Percentiles rank a stretch among this genome's conserved stretches.
phyloP scores from a whole-genome alignment of 306 rosid genomes.

The Dryas drummondii region DNA sequence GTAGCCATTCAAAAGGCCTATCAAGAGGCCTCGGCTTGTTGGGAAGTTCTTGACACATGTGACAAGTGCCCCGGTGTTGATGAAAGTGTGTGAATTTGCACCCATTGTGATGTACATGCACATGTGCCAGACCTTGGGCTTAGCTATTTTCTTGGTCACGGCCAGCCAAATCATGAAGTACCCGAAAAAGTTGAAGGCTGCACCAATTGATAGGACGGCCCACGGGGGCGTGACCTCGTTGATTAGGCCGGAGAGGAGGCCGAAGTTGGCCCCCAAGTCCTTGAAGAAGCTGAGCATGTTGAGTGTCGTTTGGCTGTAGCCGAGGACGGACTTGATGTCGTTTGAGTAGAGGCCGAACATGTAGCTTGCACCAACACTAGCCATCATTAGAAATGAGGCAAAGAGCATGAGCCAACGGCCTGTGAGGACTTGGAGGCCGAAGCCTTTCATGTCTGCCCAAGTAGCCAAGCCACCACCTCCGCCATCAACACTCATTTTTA shows the following conservation, averaged over 20 bases:
- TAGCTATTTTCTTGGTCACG: slow-evolving; percentile 14
- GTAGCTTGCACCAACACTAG: slow-evolving; percentile 29
- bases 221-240: slow-evolving; percentile 29
- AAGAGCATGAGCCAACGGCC: slow-evolving; percentile 31
- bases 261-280: slow-evolving; percentile 29
- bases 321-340: slow-evolving; percentile 26
- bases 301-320: slow-evolving; percentile 30
- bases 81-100: slow-evolving; percentile 28
- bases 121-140: slow-evolving; percentile 25
- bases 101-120: slow-evolving; percentile 29
- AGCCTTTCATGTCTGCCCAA: slow-evolving; percentile 7
- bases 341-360: slow-evolving; percentile 30
- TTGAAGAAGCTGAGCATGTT: slow-evolving; percentile 31
- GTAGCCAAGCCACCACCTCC: background rate
- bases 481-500: background rate
- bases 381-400: slow-evolving; percentile 26
- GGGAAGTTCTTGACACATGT: slow-evolving; percentile 32
- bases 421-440: slow-evolving; percentile 21
- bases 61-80: slow-evolving; percentile 22
- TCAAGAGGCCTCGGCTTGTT: slow-evolving; percentile 15
- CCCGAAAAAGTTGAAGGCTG: slow-evolving; percentile 26
- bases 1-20: slow-evolving; percentile 29
- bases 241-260: slow-evolving; percentile 20
- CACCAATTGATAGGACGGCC: slow-evolving; percentile 24
- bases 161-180: slow-evolving; percentile 36